phyloP scores from a whole-genome alignment of 805 yeast genomes.

The Saccharomycopsis sp. region DNA sequence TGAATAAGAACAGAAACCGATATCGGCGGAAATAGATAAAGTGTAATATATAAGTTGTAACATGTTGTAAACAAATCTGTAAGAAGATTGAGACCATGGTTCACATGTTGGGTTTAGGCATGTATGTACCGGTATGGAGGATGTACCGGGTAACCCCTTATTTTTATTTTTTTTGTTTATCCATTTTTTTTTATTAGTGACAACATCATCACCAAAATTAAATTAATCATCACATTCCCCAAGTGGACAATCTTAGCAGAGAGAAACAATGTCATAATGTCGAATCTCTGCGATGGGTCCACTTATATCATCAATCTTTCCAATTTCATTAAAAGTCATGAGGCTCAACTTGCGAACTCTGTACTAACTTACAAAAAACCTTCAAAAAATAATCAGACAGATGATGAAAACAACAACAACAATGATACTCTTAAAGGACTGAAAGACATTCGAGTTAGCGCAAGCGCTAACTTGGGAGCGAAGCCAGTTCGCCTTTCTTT shows the following conservation, averaged over 20 bases:
- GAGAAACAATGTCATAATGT: conserved; percentile 3
- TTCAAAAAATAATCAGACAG: conserved; percentile 17
- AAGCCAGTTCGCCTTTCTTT: conserved; percentile 49
- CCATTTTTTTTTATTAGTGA: too few species aligned
- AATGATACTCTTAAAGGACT: background rate
- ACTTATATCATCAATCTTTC: conserved; percentile 45
- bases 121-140: too few species aligned
- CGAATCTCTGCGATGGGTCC: conserved; percentile 38
- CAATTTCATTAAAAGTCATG: conserved; percentile 43
- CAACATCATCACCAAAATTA: too few species aligned
- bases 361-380: conserved; percentile 41
- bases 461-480: background rate
- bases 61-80: too few species aligned
- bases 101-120: too few species aligned
- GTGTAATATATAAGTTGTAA: too few species aligned
- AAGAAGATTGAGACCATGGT: too few species aligned
- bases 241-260: too few species aligned
- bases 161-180: too few species aligned
- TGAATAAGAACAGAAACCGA: conserved; percentile 13
- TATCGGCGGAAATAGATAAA: conserved; percentile 11
- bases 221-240: too few species aligned
- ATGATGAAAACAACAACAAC: conserved; percentile 6
- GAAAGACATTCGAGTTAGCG: background rate
- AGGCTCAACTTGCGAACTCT: conserved; percentile 50
- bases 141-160: too few species aligned